Conservation (phyloP, 2,329 filamentous ascomycete genomes). For the Sordariomycetes sp. region DNA sequence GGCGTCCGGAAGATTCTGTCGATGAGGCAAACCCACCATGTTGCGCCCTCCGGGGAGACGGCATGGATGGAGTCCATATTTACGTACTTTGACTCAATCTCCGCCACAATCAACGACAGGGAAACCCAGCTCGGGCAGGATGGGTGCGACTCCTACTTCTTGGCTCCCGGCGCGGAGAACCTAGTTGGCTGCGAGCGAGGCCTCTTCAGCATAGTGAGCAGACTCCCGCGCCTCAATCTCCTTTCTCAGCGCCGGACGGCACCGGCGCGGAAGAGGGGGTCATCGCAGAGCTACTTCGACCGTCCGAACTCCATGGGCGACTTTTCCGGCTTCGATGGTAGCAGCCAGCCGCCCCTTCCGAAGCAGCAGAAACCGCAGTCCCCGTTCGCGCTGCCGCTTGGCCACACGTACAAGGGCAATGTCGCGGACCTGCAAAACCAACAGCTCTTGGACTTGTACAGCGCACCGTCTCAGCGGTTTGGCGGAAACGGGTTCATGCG, state of each 20-base stretch:
- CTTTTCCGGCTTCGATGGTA: background rate
- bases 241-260: constrained; percentile 61
- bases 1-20: constrained; percentile 84
- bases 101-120: constrained; percentile 82
- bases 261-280: constrained; percentile 17
- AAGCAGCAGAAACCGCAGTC: constrained; percentile 19
- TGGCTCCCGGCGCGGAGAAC: constrained; percentile 63
- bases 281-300: background rate
- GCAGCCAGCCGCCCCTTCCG: constrained; percentile 9
- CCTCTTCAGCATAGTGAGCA: constrained; percentile 77
- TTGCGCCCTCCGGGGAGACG: constrained; percentile 53
- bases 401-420: constrained; percentile 28
- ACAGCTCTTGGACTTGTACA: constrained; percentile 11
- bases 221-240: constrained; percentile 74
- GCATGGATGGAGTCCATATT: constrained; percentile 91
- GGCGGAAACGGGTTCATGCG: constrained; percentile 58
- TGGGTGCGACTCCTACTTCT: constrained; percentile 32
- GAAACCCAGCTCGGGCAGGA: constrained; percentile 65
- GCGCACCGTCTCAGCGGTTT: constrained; percentile 41
- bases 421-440: constrained; percentile 15
- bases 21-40: constrained; percentile 50
- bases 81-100: constrained; percentile 90
- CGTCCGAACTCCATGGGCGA: background rate
- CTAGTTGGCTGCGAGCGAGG: constrained; percentile 78
- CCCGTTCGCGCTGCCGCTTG: constrained; percentile 28